phyloP scores from a whole-genome alignment of 2,329 filamentous ascomycete genomes.

The Emmonsiellopsis sp. region DNA sequence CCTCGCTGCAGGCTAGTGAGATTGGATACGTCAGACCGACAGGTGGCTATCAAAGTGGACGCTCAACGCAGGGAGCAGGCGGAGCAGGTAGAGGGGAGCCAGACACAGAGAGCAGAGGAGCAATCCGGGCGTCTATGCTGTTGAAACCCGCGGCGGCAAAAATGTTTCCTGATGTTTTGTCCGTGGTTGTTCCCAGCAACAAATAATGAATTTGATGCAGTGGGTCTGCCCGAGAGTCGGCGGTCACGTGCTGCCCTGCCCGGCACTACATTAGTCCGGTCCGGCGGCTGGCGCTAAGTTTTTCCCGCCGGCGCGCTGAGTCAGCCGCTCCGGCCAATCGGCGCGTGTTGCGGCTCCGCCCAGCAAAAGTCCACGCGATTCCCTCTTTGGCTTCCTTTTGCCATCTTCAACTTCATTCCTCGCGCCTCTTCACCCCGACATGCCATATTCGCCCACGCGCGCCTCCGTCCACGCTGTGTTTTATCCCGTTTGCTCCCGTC shows the following conservation, averaged over 20 bases:
- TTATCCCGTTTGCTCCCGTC: neutral
- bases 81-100: too few relatives aligned
- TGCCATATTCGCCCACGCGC: neutral
- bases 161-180: too few relatives aligned
- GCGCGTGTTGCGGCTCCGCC: conserved; percentile 20
- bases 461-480: neutral
- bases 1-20: too few relatives aligned
- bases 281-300: conserved; percentile 5
- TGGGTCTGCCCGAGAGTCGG: neutral
- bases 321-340: conserved; percentile 27
- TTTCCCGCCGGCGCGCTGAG: conserved; percentile 13
- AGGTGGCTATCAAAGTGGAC: too few relatives aligned
- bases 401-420: conserved; percentile 4
- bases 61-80: too few relatives aligned
- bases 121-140: too few relatives aligned
- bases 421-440: neutral
- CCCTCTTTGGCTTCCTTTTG: conserved; percentile 4
- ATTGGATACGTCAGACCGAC: too few relatives aligned
- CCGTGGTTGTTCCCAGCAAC: too few relatives aligned
- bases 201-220: too few relatives aligned
- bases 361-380: conserved; percentile 10
- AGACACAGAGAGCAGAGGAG: too few relatives aligned
- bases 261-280: conserved; percentile 5
- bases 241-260: neutral
- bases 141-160: too few relatives aligned